A percentile compares a stretch with the other conserved stretches of the same genome.
Conservation (phyloP, 139 green algal genomes). For the Asterochloris erici region DNA sequence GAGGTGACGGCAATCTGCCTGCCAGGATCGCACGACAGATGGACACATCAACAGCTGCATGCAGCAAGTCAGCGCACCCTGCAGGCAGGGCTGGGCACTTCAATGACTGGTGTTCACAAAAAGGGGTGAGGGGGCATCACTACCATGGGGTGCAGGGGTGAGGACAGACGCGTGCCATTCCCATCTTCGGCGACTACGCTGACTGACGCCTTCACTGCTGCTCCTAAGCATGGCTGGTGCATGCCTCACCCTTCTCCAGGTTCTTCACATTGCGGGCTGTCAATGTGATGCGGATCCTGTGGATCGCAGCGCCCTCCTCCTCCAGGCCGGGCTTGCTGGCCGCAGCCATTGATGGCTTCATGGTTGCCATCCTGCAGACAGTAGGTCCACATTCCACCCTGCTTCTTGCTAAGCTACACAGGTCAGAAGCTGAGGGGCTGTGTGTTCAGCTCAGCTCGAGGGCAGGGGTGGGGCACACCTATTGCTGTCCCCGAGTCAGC, state of each 20-base stretch:
- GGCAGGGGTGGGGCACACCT: neutral
- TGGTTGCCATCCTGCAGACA: slow-evolving; percentile 6
- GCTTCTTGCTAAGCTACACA: neutral
- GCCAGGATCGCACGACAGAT: no score
- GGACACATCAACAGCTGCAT: no score
- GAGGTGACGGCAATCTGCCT: neutral
- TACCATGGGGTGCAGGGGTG: no score
- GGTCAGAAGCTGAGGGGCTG: neutral
- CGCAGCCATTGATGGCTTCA: slow-evolving; percentile 4
- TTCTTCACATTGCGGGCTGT: slow-evolving; percentile 94
- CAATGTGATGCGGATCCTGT: slow-evolving; percentile 99
- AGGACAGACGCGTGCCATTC: neutral
- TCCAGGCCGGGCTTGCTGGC: slow-evolving; percentile 67
- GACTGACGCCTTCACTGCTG: neutral
- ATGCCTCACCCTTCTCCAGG: slow-evolving; percentile 90
- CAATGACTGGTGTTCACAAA: no score
- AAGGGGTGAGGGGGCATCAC: no score
- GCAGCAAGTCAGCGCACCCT: no score
- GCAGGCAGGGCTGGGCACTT: no score
- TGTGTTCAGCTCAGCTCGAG: neutral
- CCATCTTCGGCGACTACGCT: neutral
- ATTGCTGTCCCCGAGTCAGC: slow-evolving; percentile 6
- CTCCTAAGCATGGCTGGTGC: neutral
- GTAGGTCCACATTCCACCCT: neutral
- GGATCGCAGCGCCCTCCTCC: slow-evolving; percentile 61